A percentile compares a stretch with the other conserved stretches of the same genome.
Conservation (phyloP, 768 basidiomycete species). For the Leccinellum luteum region DNA sequence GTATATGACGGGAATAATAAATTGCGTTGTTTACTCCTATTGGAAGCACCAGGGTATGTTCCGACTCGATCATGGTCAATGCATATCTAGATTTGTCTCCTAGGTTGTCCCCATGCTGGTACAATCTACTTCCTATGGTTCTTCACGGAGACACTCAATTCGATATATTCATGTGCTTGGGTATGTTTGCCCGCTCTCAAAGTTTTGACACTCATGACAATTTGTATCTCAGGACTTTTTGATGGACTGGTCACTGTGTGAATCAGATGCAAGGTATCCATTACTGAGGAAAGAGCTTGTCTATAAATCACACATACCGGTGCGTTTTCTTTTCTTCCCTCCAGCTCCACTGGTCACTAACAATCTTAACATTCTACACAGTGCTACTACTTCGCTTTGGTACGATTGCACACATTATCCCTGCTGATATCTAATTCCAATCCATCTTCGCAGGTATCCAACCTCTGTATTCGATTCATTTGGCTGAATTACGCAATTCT, state of each 20-base stretch:
- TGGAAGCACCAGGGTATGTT: slow-evolving; percentile 68
- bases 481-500: slow-evolving; percentile 80
- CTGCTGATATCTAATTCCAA: neutral
- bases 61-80: neutral
- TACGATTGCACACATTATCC: slow-evolving; percentile 29
- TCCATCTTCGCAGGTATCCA: slow-evolving; percentile 51
- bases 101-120: slow-evolving; percentile 36
- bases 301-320: slow-evolving; percentile 62
- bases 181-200: slow-evolving; percentile 38
- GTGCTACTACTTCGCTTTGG: slow-evolving; percentile 80
- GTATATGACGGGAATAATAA: slow-evolving; percentile 65
- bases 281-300: slow-evolving; percentile 73
- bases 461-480: slow-evolving; percentile 72
- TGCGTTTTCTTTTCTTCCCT: slow-evolving; percentile 29
- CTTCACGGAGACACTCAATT: slow-evolving; percentile 58
- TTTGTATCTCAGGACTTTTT: slow-evolving; percentile 62
- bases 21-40: slow-evolving; percentile 63
- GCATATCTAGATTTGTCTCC: neutral
- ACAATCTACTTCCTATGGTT: slow-evolving; percentile 67
- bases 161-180: slow-evolving; percentile 77
- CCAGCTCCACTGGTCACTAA: neutral
- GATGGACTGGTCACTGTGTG: slow-evolving; percentile 92
- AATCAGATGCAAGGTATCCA: slow-evolving; percentile 49
- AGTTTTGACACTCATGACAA: neutral
- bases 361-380: slow-evolving; percentile 22